These are phyloP conservation scores for Trametes sp. DNA, from an alignment of 1,284 basidiomycete genomes.

Conservation along the genomic window DNA sequence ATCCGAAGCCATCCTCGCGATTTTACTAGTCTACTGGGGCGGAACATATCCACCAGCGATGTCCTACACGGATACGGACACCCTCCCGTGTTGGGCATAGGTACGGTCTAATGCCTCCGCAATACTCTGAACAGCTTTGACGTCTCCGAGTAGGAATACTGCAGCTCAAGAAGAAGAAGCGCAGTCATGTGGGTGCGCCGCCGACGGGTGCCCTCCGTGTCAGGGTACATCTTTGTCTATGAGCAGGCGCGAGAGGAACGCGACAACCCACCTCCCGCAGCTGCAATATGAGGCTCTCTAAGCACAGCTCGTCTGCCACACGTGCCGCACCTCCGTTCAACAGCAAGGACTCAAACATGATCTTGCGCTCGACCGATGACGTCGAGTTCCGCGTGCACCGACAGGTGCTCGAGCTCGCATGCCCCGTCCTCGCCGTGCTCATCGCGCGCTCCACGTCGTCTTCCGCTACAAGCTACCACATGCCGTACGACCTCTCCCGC, in stretches of 20 bases:
- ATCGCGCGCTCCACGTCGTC: conserved; percentile 12
- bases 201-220: background rate
- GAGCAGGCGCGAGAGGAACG: background rate
- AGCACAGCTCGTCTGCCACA: background rate
- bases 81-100: background rate
- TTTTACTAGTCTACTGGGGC: too few species aligned
- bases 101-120: background rate
- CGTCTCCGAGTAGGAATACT: background rate
- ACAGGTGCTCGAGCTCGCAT: conserved; percentile 23
- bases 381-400: conserved; percentile 27
- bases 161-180: background rate
- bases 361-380: conserved; percentile 19
- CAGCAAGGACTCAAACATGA: conserved; percentile 16
- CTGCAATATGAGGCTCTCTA: background rate
- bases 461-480: background rate
- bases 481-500: conserved; percentile 8
- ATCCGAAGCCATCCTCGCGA: too few species aligned
- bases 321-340: conserved; percentile 17
- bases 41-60: too few species aligned
- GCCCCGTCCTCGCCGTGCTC: conserved; percentile 26
- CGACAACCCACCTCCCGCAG: background rate
- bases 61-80: too few species aligned
- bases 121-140: background rate
- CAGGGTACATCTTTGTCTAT: background rate
- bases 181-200: conserved; percentile 5